A percentile compares a stretch with the other conserved stretches of the same genome.
These are phyloP conservation scores for Claviceps digitariae DNA, from an alignment of 2,329 filamentous ascomycete genomes.

Conservation along the genomic window DNA sequence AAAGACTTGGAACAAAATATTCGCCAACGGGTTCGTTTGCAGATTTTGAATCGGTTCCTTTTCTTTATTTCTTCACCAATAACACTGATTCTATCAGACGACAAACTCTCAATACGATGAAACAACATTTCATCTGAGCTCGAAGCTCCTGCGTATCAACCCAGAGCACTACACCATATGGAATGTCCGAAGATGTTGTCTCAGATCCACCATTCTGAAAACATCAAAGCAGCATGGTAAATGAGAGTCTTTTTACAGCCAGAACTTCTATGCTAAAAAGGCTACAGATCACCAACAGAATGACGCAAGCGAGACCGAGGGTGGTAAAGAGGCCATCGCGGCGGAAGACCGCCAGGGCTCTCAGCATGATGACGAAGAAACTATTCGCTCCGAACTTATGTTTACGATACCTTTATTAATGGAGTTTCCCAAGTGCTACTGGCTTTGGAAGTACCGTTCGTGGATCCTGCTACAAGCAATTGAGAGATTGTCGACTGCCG, in stretches of 20 bases:
- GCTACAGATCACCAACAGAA: neutral
- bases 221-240: neutral
- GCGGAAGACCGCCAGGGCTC: neutral
- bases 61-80: neutral
- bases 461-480: constrained; percentile 72
- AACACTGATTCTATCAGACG: neutral
- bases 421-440: constrained; percentile 92
- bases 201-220: constrained; percentile 29
- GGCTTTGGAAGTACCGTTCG: constrained; percentile 94
- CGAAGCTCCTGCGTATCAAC: constrained; percentile 62
- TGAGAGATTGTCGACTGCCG: constrained; percentile 38
- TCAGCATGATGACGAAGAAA: constrained; percentile 1
- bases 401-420: constrained; percentile 78
- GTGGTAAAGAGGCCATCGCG: neutral
- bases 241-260: neutral
- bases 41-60: neutral
- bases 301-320: neutral
- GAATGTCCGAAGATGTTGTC: constrained; percentile 69
- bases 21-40: constrained; percentile 18
- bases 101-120: neutral
- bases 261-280: neutral
- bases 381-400: constrained; percentile 59
- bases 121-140: constrained; percentile 17
- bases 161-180: constrained; percentile 86
- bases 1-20: constrained; percentile 53